Evolutionary conservation across 306 rosid species (phyloP).

Genomic region (Erythrophleum fordii): DNA sequence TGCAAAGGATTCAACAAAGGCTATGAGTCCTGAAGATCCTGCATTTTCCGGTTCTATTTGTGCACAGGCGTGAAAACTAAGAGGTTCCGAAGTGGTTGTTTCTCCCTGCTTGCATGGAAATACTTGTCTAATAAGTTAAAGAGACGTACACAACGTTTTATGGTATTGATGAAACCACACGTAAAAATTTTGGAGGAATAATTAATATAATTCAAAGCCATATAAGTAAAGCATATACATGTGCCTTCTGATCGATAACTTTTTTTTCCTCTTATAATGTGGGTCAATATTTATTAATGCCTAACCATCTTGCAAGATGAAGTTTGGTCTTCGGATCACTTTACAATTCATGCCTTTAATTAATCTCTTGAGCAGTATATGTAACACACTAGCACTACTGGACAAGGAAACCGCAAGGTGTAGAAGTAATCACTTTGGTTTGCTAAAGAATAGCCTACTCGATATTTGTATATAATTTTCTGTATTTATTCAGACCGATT

Average conservation of each 20-base stretch:
- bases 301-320: not conserved
- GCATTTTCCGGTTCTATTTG: not conserved
- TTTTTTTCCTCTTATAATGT: not conserved
- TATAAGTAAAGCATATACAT: not conserved
- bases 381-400: not conserved
- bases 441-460: not conserved
- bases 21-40: not conserved
- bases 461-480: not conserved
- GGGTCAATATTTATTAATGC: not conserved
- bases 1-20: not conserved
- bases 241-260: not conserved
- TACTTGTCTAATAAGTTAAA: not conserved
- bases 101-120: not conserved
- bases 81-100: not conserved
- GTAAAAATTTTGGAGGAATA: not conserved
- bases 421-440: not conserved
- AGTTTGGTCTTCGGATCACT: not conserved
- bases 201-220: not conserved
- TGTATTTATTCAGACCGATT: not conserved
- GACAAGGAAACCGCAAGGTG: not conserved
- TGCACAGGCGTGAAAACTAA: not conserved
- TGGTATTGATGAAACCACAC: not conserved
- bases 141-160: not conserved
- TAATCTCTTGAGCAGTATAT: not conserved
- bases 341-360: not conserved